Base-by-base conservation (phyloP, 331 rosid species). In the Arachis monticola region DNA sequence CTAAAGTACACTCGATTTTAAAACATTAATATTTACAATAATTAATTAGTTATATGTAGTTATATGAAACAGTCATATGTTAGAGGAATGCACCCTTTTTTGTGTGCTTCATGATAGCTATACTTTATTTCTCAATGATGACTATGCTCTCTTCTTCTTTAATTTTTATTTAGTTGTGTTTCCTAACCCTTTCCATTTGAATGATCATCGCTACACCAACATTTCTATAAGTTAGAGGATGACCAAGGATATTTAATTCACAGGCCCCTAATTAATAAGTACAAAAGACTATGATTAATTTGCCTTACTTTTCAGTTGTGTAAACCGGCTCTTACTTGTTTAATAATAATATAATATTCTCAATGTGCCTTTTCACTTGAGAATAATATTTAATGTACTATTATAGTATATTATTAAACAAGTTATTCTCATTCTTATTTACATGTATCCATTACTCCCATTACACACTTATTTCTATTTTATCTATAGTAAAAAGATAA, bases 271-370 rank as follows among this genome's bases (percentile, higher is more conserved):
- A 27, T 27, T 27, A 27, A 27, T 27, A 27, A 72, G 77, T 67
- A 61, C 79, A 67, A 0, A 1, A 40, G 63, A 27, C 56, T 35
- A 77, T 82, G 73, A 73, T 63, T 78, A 78, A 70, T 42, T 75
- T 38, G 76, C 82, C 74, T 35, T 5, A 40, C 79, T 79, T 79
- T 75, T 80, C 30, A 67, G 79, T 51, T 75, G 31, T 59, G 72
- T 69, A 46, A 48, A 64, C 30, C 30, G 30, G 30, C 30, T 27
- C 30, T 27, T 27, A 27, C 2, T 27, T 27, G 30, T 27, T 27
- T 27, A 27, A 27, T 27, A 27, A 17, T 17, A 17, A 17, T 17
- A 17, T 17, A 17, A 27, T 27, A 27, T 27, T 27, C 30, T 27
- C 30, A 27, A 27, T 27, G 30, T 27, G 30, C 30, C 30, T 27